Percentiles rank a stretch among this genome's conserved stretches.
Evolutionary conservation across 306 rosid species (phyloP).

Genomic region (Pyrus betulifolia): DNA sequence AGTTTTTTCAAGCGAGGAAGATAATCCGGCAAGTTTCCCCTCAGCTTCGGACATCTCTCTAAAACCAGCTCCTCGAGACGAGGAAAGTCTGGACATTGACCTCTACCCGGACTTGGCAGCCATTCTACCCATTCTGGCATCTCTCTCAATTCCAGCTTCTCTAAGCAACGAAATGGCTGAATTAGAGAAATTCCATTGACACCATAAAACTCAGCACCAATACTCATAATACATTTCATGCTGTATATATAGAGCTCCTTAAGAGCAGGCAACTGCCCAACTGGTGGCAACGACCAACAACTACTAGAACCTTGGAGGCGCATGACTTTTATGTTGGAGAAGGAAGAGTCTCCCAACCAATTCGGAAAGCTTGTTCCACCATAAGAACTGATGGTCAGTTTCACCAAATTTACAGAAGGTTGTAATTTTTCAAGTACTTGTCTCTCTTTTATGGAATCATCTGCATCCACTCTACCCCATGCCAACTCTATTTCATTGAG

Average conservation of each 20-base stretch:
- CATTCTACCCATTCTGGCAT: constrained; percentile 1
- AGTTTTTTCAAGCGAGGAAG: not conserved
- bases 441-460: not conserved
- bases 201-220: not conserved
- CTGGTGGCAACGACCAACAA: not conserved
- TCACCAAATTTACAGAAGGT: not conserved
- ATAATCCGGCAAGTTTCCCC: not conserved
- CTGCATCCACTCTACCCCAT: not conserved
- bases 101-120: not conserved
- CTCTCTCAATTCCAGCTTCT: not conserved
- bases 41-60: not conserved
- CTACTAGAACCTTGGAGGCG: not conserved
- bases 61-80: not conserved
- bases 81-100: not conserved
- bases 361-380: not conserved
- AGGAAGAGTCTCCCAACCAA: constrained; percentile 10
- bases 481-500: not conserved
- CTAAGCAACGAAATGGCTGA: not conserved
- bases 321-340: not conserved
- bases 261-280: constrained; percentile 12
- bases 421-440: not conserved
- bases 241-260: not conserved
- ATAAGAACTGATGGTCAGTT: not conserved
- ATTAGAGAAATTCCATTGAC: not conserved
- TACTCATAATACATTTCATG: not conserved